phyloP scores from a whole-genome alignment of 768 basidiomycete species.

The Hebeloma cylindrosporum region DNA sequence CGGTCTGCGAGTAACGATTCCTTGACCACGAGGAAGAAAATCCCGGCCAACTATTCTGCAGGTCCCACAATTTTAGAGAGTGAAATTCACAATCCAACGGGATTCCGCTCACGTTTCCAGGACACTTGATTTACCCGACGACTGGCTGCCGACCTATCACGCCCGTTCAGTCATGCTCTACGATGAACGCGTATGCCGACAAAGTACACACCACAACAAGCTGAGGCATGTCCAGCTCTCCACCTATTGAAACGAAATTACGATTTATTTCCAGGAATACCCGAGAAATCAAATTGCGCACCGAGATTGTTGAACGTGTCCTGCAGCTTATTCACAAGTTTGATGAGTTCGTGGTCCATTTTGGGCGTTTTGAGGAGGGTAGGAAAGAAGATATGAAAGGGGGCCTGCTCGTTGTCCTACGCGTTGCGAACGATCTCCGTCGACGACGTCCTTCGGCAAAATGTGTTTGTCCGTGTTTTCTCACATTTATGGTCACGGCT shows the following conservation, averaged over 20 bases:
- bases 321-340: constrained; percentile 93
- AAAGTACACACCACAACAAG: constrained; percentile 71
- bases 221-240: constrained; percentile 92
- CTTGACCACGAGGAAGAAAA: constrained; percentile 84
- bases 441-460: constrained; percentile 13
- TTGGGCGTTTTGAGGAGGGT: constrained; percentile 2
- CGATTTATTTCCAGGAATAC: constrained; percentile 14
- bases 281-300: constrained; percentile 37
- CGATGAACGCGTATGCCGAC: not conserved
- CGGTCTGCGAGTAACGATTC: constrained; percentile 95
- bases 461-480: constrained; percentile 21
- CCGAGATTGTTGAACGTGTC: constrained; percentile 89
- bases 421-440: not conserved
- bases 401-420: constrained; percentile 7
- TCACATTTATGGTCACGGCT: not conserved
- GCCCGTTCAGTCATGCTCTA: constrained; percentile 13
- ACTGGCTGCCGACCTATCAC: constrained; percentile 89
- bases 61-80: constrained; percentile 4
- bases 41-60: constrained; percentile 90
- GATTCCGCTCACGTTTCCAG: constrained; percentile 79
- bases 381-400: constrained; percentile 6
- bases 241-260: constrained; percentile 47
- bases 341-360: constrained; percentile 95
- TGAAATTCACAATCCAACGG: constrained; percentile 5
- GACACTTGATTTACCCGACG: constrained; percentile 93